Evolutionary conservation across 129 eudicot genomes (phyloP).

Genomic region (Glebionis coronaria): DNA sequence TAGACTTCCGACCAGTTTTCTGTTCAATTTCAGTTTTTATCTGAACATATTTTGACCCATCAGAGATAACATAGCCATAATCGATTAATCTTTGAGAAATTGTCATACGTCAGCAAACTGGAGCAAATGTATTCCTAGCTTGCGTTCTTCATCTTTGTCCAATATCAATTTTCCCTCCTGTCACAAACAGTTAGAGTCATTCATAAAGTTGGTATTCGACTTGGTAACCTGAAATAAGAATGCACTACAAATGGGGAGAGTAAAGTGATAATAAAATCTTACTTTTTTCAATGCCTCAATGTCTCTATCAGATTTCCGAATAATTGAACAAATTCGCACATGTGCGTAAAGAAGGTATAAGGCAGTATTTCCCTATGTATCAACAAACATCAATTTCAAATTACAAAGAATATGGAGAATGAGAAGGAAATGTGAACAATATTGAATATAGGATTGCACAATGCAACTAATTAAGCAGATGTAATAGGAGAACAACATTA

Average conservation of each 20-base stretch:
- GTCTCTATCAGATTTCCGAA: constrained; percentile 90
- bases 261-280: neutral
- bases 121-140: constrained; percentile 75
- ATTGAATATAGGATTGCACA: too few species aligned
- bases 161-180: constrained; percentile 54
- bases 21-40: neutral
- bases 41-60: too few species aligned
- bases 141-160: constrained; percentile 65
- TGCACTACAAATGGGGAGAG: neutral
- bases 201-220: neutral
- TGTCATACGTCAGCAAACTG: constrained; percentile 74
- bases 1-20: too few species aligned
- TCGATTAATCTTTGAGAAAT: neutral
- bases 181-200: constrained; percentile 9
- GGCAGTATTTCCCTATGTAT: constrained; percentile 86
- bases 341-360: constrained; percentile 80
- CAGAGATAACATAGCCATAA: too few species aligned
- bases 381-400: neutral
- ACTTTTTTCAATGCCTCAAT: constrained; percentile 72
- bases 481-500: neutral
- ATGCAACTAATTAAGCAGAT: neutral
- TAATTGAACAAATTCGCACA: constrained; percentile 94
- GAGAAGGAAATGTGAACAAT: too few species aligned
- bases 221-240: neutral
- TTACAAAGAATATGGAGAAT: too few species aligned